These are phyloP conservation scores for Neocatenulostroma microsporum DNA, from an alignment of 2,329 filamentous ascomycete species.

Conservation along the genomic window DNA sequence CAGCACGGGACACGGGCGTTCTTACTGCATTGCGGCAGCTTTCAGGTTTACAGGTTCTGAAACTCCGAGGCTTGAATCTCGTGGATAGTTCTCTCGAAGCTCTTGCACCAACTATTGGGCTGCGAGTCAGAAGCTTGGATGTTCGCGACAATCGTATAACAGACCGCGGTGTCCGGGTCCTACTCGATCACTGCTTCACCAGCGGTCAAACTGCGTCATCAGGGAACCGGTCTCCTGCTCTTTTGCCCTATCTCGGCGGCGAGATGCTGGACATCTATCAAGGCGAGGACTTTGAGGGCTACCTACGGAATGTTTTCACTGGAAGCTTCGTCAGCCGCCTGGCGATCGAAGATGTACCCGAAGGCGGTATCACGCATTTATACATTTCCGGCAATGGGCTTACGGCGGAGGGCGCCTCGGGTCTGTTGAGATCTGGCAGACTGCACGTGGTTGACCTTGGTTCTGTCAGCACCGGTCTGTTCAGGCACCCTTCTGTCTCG, in stretches of 20 bases:
- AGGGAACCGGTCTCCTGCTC: slow-evolving; percentile 17
- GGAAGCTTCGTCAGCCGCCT: slow-evolving; percentile 45
- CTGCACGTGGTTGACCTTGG: slow-evolving; percentile 52
- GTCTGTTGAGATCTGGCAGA: slow-evolving; percentile 44
- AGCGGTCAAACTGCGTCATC: slow-evolving; percentile 1
- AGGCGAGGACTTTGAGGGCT: slow-evolving; percentile 45
- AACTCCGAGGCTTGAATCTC: slow-evolving; percentile 47
- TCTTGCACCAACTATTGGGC: slow-evolving; percentile 46
- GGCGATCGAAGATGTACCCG: slow-evolving; percentile 48
- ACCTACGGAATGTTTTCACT: slow-evolving; percentile 43
- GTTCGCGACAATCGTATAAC: slow-evolving; percentile 51
- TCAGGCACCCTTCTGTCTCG: slow-evolving; percentile 21
- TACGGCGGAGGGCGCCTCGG: slow-evolving; percentile 49
- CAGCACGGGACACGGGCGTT: slow-evolving; percentile 32
- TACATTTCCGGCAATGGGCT: slow-evolving; percentile 51
- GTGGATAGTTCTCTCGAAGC: slow-evolving; percentile 47
- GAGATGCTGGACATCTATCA: slow-evolving; percentile 34
- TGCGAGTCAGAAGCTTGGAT: slow-evolving; percentile 49
- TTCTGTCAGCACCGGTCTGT: slow-evolving; percentile 33
- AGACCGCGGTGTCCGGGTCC: slow-evolving; percentile 45
- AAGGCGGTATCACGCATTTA: slow-evolving; percentile 52
- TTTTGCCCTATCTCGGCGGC: slow-evolving; percentile 32
- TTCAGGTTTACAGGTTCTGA: slow-evolving; percentile 48
- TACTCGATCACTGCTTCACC: slow-evolving; percentile 46
- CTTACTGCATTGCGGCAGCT: slow-evolving; percentile 42